Base-by-base conservation (phyloP, 208 protist species). In the Crithidia acanthocephali region DNA sequence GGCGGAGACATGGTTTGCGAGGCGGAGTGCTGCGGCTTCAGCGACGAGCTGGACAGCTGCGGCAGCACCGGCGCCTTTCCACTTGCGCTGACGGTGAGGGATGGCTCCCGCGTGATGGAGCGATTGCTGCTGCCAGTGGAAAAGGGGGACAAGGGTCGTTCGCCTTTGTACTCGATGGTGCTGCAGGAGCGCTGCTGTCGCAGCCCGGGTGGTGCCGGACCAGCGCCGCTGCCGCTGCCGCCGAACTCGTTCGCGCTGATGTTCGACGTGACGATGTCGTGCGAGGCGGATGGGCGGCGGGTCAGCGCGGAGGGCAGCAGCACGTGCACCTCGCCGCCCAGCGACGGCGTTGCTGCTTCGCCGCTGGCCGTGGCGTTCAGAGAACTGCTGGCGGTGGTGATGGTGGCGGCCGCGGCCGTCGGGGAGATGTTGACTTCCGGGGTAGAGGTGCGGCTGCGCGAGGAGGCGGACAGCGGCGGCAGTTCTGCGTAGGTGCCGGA, bases 1-100 rank as follows among this genome's bases (percentile, higher is more conserved):
- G 40, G 48, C 8, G 47, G 62, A 3, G 62, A 25, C 32, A 58
- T 56, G 25, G 35, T 68, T 33, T 68, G 48, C 47, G 62, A 68
- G 1, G 28, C 2, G 13, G 61, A 53, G 25, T 30, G 6, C 16
- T 30, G 45, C 15, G 30, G n/a, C 48, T 23, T 56, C 62, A 58
- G n/a, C 22, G 62, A 68, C 0, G 32, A 48, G 48, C 48, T 47
- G 2, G 62, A 68, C 62, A 68, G 62, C 15, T 45, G 45, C 23
- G 62, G 62, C 22, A 68, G 48, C 32, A 58, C 60, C 47, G 28
- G 50, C 30, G 33, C 48, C 11, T 47, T 56, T 1, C 18, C 22
- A 9, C 22, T 48, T 18, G 62, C n/a, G 30, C 16, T 45, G 10
- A 1, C 50, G 16, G 8, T 37, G 8, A 37, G 7, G 18, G 48